Evolutionary conservation across 768 basidiomycete genomes (phyloP).

Genomic region (Leccinum variicolor): DNA sequence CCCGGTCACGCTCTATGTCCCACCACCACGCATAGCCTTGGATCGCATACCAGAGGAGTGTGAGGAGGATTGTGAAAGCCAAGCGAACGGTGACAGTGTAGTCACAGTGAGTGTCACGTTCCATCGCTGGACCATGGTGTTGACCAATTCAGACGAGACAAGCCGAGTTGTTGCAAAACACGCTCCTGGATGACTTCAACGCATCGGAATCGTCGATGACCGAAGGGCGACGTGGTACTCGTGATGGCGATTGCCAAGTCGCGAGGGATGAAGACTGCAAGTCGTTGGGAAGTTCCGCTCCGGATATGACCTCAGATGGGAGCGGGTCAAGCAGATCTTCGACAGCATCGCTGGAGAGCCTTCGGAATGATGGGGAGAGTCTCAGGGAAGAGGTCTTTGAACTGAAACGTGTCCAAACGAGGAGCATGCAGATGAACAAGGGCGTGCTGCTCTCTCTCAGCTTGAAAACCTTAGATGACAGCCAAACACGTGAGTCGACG

Average conservation of each 20-base stretch:
- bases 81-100: slow-evolving; percentile 14
- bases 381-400: slow-evolving; percentile 38
- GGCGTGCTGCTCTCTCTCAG: slow-evolving; percentile 40
- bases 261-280: slow-evolving; percentile 15
- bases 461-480: slow-evolving; percentile 7
- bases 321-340: slow-evolving; percentile 24
- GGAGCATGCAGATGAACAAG: slow-evolving; percentile 49
- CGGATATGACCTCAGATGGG: slow-evolving; percentile 25
- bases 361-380: slow-evolving; percentile 14
- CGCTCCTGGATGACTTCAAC: background rate
- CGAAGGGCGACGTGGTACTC: background rate
- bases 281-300: slow-evolving; percentile 19
- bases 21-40: slow-evolving; percentile 19
- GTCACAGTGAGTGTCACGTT: slow-evolving; percentile 11
- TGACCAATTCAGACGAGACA: background rate
- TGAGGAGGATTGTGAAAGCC: slow-evolving; percentile 23
- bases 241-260: background rate
- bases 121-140: slow-evolving; percentile 3
- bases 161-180: background rate
- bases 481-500: background rate
- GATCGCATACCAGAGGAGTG: slow-evolving; percentile 29
- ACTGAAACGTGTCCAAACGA: slow-evolving; percentile 44
- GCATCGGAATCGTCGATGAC: background rate
- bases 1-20: slow-evolving; percentile 15
- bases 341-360: slow-evolving; percentile 23